Conservation (phyloP, 1,284 basidiomycete species). For the Leccinum subrobustum region DNA sequence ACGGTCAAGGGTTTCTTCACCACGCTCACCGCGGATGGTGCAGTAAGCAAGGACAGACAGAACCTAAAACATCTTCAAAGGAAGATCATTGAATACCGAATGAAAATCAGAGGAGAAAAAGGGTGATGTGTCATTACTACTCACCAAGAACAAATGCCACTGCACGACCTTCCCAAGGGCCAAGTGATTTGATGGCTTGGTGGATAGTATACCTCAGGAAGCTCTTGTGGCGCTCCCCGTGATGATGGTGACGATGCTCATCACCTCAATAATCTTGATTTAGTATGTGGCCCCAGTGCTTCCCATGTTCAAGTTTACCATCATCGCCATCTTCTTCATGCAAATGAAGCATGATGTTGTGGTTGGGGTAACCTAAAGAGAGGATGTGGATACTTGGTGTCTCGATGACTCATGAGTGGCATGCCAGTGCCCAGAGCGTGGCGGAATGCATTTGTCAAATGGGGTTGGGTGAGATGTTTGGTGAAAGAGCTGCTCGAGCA, state of each 20-base stretch:
- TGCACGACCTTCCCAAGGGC: slow-evolving; percentile 75
- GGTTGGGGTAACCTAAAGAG: slow-evolving; percentile 7
- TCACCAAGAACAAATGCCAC: slow-evolving; percentile 77
- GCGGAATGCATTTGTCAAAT: no score
- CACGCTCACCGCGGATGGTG: slow-evolving; percentile 40
- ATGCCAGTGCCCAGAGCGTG: slow-evolving; percentile 13
- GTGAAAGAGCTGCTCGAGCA: no score
- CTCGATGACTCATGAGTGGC: slow-evolving; percentile 23
- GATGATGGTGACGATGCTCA: slow-evolving; percentile 15
- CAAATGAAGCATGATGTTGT: slow-evolving; percentile 2
- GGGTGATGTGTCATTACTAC: slow-evolving; percentile 30
- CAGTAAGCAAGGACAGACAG: slow-evolving; percentile 49
- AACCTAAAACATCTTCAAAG: slow-evolving; percentile 76
- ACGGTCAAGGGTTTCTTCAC: slow-evolving; percentile 35
- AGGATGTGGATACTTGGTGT: slow-evolving; percentile 19
- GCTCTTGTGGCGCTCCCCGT: slow-evolving; percentile 34
- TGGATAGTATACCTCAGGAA: slow-evolving; percentile 49
- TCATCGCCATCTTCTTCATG: slow-evolving; percentile 8
- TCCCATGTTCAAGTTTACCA: slow-evolving; percentile 5
- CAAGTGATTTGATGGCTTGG: slow-evolving; percentile 61
- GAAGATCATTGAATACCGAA: slow-evolving; percentile 30
- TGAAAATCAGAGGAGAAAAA: slow-evolving; percentile 1
- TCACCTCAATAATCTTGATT: slow-evolving; percentile 10
- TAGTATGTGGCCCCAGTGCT: slow-evolving; percentile 12
- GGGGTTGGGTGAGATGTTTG: no score